Conservation (phyloP, 2,329 filamentous ascomycete genomes). For the Spiromastix sp. region DNA sequence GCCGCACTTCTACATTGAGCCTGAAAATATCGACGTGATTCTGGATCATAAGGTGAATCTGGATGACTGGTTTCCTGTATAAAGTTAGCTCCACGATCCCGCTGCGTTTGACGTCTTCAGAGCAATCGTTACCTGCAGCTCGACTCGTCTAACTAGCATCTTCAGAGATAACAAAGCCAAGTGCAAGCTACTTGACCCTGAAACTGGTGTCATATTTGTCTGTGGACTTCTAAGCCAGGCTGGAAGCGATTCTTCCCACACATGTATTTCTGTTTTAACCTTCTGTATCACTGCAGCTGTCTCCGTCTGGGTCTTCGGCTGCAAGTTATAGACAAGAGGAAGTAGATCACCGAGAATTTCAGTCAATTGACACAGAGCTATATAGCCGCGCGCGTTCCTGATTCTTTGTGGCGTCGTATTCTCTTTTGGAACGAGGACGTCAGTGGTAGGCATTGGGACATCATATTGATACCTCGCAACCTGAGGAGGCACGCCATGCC, state of each 20-base stretch:
- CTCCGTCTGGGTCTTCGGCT: constrained; percentile 32
- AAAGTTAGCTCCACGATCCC: neutral
- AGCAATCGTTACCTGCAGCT: constrained; percentile 30
- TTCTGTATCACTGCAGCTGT: constrained; percentile 36
- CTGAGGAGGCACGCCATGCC: constrained; percentile 45
- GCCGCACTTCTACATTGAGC: constrained; percentile 34
- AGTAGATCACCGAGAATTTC: constrained; percentile 37
- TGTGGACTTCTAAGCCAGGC: constrained; percentile 30
- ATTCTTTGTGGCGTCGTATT: constrained; percentile 31
- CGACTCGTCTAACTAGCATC: constrained; percentile 38
- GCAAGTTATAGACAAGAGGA: constrained; percentile 36
- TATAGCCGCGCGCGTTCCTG: constrained; percentile 40
- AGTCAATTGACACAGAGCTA: constrained; percentile 42
- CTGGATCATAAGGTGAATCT: constrained; percentile 32
- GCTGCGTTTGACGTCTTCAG: constrained; percentile 10
- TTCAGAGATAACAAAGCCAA: constrained; percentile 35
- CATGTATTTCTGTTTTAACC: constrained; percentile 35
- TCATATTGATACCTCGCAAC: constrained; percentile 45
- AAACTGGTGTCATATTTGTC: constrained; percentile 23
- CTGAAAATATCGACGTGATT: constrained; percentile 40
- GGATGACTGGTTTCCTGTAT: constrained; percentile 33
- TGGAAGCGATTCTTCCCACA: constrained; percentile 36
- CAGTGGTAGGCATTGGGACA: constrained; percentile 42
- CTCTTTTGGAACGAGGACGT: constrained; percentile 28
- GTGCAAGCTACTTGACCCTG: constrained; percentile 35